A percentile compares a stretch with the other conserved stretches of the same genome.
phyloP scores from a whole-genome alignment of 805 yeast genomes.

The Saturnispora sekii region DNA sequence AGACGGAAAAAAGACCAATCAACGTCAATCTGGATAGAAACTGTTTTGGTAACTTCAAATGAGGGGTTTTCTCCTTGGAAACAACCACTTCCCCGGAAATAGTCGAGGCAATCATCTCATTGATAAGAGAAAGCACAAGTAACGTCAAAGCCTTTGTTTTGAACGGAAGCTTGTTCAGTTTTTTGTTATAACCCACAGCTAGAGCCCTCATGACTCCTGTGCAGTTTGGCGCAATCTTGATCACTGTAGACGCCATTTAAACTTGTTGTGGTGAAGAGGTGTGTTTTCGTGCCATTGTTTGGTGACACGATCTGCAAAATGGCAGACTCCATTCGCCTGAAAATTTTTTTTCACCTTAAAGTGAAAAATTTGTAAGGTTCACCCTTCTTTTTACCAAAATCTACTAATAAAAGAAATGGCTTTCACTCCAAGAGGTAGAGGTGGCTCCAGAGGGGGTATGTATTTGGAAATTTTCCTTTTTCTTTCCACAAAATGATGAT shows the following conservation, averaged over 20 bases:
- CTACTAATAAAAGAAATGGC: constrained; percentile 44
- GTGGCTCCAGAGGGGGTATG: constrained; percentile 39
- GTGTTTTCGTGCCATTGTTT: too few relatives aligned
- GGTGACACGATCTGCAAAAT: too few relatives aligned
- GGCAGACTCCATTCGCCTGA: too few relatives aligned
- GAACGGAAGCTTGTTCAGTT: constrained; percentile 40
- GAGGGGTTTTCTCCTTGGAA: too few relatives aligned
- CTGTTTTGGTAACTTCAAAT: too few relatives aligned
- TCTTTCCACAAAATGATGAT: background rate
- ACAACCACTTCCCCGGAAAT: constrained; percentile 33
- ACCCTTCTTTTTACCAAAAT: constrained; percentile 8
- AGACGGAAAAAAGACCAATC: constrained; percentile 47
- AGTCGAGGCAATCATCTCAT: constrained; percentile 47
- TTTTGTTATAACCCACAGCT: constrained; percentile 25
- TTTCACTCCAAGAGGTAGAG: constrained; percentile 35
- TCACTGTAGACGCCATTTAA: too few relatives aligned
- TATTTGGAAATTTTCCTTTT: background rate
- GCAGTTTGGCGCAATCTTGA: too few relatives aligned
- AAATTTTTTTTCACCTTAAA: too few relatives aligned
- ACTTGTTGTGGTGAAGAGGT: too few relatives aligned
- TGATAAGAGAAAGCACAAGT: constrained; percentile 43
- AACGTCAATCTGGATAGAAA: constrained; percentile 32
- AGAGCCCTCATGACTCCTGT: too few relatives aligned
- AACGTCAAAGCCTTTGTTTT: constrained; percentile 51
- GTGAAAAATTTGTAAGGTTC: background rate